A percentile compares a stretch with the other conserved stretches of the same genome.
Evolutionary conservation across 257 asterid species (phyloP).

Genomic region (Oldenlandia corymbosa): DNA sequence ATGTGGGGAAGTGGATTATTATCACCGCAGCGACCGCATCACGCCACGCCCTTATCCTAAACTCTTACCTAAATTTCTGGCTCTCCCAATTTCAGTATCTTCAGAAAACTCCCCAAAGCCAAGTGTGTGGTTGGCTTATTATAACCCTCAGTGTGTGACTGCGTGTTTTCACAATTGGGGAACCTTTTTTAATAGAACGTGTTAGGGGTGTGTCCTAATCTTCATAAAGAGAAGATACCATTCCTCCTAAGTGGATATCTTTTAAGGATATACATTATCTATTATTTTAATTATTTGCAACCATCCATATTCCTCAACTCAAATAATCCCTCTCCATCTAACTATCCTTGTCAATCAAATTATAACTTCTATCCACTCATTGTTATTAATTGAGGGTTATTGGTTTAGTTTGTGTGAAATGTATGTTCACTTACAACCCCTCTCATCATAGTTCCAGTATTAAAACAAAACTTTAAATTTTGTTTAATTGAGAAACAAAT

Average conservation of each 20-base stretch:
- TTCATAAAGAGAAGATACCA: neutral
- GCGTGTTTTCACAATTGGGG: constrained; percentile 9
- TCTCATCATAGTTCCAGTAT: no score
- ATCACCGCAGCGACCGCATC: neutral
- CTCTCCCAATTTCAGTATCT: neutral
- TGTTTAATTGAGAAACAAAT: no score
- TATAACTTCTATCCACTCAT: no score
- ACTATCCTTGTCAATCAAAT: no score
- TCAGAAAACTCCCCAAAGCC: no score
- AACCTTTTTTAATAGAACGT: neutral
- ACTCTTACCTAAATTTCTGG: constrained; percentile 14
- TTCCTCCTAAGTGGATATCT: constrained; percentile 8
- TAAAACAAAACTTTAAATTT: no score
- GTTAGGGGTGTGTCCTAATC: neutral
- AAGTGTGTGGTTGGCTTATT: constrained; percentile 11
- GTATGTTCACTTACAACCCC: no score
- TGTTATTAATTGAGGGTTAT: no score
- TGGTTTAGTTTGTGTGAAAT: no score
- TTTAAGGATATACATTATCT: neutral
- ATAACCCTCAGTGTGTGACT: constrained; percentile 3
- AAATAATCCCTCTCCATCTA: no score
- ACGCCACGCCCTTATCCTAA: constrained; percentile 9
- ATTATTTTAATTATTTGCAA: neutral
- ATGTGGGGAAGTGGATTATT: constrained; percentile 10
- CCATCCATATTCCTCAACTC: no score